Evolutionary conservation across 2,329 filamentous ascomycete species (phyloP).

Genomic region (Talaromyces sp.): DNA sequence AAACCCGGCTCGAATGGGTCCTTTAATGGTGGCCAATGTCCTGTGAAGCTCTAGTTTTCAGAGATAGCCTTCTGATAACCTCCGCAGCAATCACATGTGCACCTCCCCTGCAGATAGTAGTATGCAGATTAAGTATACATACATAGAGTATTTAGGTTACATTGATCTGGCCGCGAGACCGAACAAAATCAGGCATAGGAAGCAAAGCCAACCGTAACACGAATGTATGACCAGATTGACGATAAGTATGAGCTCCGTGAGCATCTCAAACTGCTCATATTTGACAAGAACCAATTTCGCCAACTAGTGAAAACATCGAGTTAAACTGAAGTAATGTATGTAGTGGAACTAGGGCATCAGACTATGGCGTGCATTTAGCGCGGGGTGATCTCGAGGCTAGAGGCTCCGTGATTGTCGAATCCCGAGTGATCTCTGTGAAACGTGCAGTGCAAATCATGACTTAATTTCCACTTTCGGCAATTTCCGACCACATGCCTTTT

Average conservation of each 20-base stretch:
- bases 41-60: not conserved
- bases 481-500: not conserved
- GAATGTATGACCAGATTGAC: not conserved
- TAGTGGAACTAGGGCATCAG: not conserved
- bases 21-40: not conserved
- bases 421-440: not conserved
- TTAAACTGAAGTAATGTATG: not conserved
- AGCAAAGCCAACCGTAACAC: too few relatives aligned
- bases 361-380: not conserved
- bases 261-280: too few relatives aligned
- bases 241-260: too few relatives aligned
- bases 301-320: not conserved
- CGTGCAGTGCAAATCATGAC: not conserved
- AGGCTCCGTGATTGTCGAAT: not conserved
- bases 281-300: too few relatives aligned
- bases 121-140: constrained; percentile 4
- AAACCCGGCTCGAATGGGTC: not conserved
- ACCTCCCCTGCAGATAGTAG: not conserved
- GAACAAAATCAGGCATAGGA: too few relatives aligned
- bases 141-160: not conserved
- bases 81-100: not conserved
- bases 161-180: not conserved
- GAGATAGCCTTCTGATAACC: not conserved
- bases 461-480: not conserved
- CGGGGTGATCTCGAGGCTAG: not conserved